A percentile compares a stretch with the other conserved stretches of the same genome.
Conservation (phyloP, 2,329 filamentous ascomycete species). For the Albophoma yamanashiensis region DNA sequence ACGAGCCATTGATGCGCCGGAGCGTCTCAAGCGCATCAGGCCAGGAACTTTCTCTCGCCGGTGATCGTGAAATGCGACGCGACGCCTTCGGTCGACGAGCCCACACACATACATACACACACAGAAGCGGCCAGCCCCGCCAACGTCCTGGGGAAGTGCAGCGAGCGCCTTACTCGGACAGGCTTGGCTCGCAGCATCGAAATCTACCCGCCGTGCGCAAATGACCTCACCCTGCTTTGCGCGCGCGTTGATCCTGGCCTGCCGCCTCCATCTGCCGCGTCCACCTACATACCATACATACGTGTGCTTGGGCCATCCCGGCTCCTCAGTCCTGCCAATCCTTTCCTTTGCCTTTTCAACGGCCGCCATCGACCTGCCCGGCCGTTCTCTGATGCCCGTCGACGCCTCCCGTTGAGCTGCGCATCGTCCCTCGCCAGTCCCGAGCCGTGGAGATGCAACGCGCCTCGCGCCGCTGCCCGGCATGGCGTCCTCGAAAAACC, state of each 20-base stretch:
- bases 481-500: constrained; percentile 13
- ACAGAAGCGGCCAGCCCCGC: no score
- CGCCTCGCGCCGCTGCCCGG: constrained; percentile 3
- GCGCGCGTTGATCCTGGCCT: neutral
- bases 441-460: neutral
- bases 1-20: no score
- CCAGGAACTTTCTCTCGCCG: no score
- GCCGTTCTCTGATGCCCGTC: no score
- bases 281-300: neutral
- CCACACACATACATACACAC: no score
- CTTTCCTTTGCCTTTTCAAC: neutral
- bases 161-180: no score
- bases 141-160: no score
- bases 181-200: no score
- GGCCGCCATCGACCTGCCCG: no score
- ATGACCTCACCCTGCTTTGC: neutral
- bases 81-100: no score
- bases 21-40: no score
- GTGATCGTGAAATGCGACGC: no score
- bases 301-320: neutral
- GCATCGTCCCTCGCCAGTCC: neutral
- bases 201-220: neutral
- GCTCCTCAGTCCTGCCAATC: neutral
- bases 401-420: neutral
- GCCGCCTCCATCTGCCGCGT: neutral